Evolutionary conservation across 495 filamentous ascomycete species (phyloP).

Genomic region (Penicillium crystallinum): DNA sequence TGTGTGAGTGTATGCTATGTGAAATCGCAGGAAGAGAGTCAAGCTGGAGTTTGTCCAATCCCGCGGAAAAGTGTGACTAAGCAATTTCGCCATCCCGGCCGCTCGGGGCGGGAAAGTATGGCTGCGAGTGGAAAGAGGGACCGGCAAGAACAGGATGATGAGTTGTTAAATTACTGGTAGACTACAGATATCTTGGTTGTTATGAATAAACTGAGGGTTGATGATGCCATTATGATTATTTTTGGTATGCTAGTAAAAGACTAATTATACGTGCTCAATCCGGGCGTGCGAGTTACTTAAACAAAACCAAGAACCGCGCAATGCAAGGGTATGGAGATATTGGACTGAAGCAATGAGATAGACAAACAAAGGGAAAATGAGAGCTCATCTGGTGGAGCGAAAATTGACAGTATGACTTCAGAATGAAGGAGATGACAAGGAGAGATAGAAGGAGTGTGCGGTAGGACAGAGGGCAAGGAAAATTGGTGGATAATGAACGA

Average conservation of each 20-base stretch:
- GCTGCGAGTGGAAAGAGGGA: background rate
- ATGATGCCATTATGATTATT: constrained; percentile 23
- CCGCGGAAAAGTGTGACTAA: constrained; percentile 21
- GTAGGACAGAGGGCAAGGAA: background rate
- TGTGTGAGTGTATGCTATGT: constrained; percentile 12
- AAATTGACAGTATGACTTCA: background rate
- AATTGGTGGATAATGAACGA: too few relatives aligned
- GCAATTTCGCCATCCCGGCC: constrained; percentile 2
- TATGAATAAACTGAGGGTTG: background rate
- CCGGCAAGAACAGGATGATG: background rate
- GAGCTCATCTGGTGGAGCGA: background rate
- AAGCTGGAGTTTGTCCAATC: constrained; percentile 9
- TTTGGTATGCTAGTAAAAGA: constrained; percentile 9
- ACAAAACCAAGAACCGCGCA: constrained; percentile 12
- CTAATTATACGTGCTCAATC: constrained; percentile 16
- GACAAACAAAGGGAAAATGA: background rate
- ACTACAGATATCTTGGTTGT: too few relatives aligned
- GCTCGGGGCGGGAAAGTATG: constrained; percentile 3
- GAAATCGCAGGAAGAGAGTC: constrained; percentile 6
- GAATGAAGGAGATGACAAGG: background rate
- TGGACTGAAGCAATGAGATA: background rate
- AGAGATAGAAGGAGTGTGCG: background rate
- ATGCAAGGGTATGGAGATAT: constrained; percentile 27
- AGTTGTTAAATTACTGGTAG: background rate
- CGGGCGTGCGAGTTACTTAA: background rate